Conservation (phyloP, 768 basidiomycete genomes). For the Tylopilus sp. region DNA sequence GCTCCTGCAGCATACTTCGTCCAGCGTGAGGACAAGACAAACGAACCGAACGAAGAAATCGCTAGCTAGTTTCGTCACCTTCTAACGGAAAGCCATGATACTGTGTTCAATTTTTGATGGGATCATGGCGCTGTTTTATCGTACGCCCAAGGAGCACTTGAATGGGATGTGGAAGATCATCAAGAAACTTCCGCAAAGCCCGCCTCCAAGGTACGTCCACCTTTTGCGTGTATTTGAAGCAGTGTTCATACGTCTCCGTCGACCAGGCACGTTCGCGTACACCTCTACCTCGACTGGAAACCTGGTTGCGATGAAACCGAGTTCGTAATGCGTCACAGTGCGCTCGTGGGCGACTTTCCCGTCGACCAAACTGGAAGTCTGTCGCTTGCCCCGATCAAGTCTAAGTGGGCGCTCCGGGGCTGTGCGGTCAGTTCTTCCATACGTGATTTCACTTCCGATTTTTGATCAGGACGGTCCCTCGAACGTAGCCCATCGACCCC, state of each 20-base stretch:
- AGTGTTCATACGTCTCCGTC: not conserved
- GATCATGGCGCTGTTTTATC: slow-evolving; percentile 8
- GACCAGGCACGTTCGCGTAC: slow-evolving; percentile 30
- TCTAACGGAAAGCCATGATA: not conserved
- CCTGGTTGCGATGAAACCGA: slow-evolving; percentile 30
- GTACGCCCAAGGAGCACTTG: slow-evolving; percentile 19
- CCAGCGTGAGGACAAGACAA: not conserved
- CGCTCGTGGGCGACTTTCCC: slow-evolving; percentile 26
- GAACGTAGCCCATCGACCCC: slow-evolving; percentile 19
- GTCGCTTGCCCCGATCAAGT: slow-evolving; percentile 11
- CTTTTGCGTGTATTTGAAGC: too few species aligned
- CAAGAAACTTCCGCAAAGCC: slow-evolving; percentile 14
- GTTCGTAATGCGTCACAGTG: slow-evolving; percentile 24
- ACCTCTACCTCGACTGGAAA: slow-evolving; percentile 29
- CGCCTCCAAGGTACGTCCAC: slow-evolving; percentile 16
- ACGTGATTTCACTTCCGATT: too few species aligned
- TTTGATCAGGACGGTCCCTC: not conserved
- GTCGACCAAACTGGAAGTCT: slow-evolving; percentile 24
- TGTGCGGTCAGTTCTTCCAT: slow-evolving; percentile 14
- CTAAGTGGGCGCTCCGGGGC: slow-evolving; percentile 23
- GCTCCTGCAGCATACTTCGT: not conserved
- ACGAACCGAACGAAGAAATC: not conserved
- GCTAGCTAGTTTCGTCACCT: too few species aligned
- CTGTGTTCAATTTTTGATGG: slow-evolving; percentile 7
- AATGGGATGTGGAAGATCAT: slow-evolving; percentile 24